These are phyloP conservation scores for Galeopsis tetrahit DNA, from an alignment of 257 asterid genomes.

Conservation along the genomic window DNA sequence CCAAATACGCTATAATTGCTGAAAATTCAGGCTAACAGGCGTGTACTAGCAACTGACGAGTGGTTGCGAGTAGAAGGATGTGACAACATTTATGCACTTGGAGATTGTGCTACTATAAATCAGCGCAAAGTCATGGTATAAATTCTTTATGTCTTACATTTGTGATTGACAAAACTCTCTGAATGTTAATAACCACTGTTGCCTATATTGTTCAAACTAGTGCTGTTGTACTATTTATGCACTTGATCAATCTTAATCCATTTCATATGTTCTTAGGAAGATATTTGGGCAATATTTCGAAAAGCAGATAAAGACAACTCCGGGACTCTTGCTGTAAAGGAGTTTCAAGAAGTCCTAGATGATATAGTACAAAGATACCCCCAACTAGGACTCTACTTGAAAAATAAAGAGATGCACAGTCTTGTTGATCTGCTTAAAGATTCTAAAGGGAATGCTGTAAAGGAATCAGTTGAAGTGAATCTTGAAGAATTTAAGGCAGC, in stretches of 20 bases:
- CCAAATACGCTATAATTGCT: not conserved
- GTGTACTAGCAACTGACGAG: constrained; percentile 90
- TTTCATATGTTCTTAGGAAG: constrained; percentile 15
- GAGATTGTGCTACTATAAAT: constrained; percentile 93
- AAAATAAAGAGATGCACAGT: constrained; percentile 56
- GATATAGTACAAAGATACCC: not conserved
- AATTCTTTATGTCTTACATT: not conserved
- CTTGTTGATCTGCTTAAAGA: constrained; percentile 76
- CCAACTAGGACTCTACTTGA: constrained; percentile 78
- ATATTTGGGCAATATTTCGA: not conserved
- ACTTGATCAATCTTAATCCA: not conserved
- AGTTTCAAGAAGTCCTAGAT: not conserved
- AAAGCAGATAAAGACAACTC: not conserved
- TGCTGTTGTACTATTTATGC: not conserved
- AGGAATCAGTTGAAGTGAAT: constrained; percentile 75
- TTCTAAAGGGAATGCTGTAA: constrained; percentile 56
- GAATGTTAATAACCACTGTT: not conserved
- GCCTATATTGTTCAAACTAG: not conserved
- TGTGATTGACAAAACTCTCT: not conserved
- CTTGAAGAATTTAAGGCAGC: constrained; percentile 85
- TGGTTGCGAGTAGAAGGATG: constrained; percentile 87
- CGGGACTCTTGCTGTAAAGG: not conserved
- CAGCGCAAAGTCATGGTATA: constrained; percentile 93
- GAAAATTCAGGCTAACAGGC: constrained; percentile 63
- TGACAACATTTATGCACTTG: constrained; percentile 75